Percentiles rank a stretch among this genome's conserved stretches.
phyloP scores from a whole-genome alignment of 768 basidiomycete genomes.

The Russula vinacea region DNA sequence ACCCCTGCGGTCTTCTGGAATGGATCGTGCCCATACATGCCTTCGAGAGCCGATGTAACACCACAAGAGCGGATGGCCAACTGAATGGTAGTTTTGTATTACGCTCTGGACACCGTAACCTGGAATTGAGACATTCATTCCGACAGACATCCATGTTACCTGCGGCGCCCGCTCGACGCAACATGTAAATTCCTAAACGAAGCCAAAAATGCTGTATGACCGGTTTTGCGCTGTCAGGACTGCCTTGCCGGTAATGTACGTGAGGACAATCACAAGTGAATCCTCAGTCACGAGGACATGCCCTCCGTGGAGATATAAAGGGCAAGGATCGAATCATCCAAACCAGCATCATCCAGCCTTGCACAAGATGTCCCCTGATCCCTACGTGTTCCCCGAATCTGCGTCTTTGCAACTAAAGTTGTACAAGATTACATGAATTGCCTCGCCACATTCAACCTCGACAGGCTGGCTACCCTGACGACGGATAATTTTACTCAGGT shows the following conservation, averaged over 20 bases:
- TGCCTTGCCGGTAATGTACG: too few relatives aligned
- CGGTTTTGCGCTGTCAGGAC: too few relatives aligned
- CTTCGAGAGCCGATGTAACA: neutral
- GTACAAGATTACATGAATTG: neutral
- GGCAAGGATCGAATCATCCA: neutral
- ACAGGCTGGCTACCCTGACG: neutral
- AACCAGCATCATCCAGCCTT: neutral
- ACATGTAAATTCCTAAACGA: too few relatives aligned
- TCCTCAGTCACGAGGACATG: neutral
- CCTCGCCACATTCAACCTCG: neutral
- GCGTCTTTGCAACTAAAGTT: neutral
- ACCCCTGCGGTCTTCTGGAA: neutral
- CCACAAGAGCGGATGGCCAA: too few relatives aligned
- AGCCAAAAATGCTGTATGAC: too few relatives aligned
- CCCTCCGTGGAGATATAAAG: neutral
- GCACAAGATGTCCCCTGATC: neutral
- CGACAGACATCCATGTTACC: too few relatives aligned
- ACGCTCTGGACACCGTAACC: too few relatives aligned
- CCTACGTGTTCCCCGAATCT: neutral
- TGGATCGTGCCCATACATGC: neutral
- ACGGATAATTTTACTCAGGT: slow-evolving; percentile 1
- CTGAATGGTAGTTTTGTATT: too few relatives aligned
- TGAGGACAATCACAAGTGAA: neutral
- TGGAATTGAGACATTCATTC: too few relatives aligned
- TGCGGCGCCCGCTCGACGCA: too few relatives aligned